Evolutionary conservation across 2,329 filamentous ascomycete genomes (phyloP).

Genomic region (Neofusicoccum laricinum): DNA sequence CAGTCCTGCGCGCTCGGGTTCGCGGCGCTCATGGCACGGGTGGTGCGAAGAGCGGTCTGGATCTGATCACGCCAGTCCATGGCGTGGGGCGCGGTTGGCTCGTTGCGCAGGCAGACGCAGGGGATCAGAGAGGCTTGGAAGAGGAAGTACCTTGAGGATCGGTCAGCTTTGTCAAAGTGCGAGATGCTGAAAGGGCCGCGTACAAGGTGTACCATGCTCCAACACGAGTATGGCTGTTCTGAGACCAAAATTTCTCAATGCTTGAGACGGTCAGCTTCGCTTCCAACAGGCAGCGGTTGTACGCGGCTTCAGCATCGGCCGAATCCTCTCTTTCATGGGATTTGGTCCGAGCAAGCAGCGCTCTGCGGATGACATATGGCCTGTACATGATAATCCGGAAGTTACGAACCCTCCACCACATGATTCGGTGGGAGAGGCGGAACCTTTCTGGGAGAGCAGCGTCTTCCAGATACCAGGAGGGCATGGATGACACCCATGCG

Average conservation of each 20-base stretch:
- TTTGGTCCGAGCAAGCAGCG: slow-evolving; percentile 23
- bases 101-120: slow-evolving; percentile 46
- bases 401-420: slow-evolving; percentile 46
- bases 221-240: slow-evolving; percentile 38
- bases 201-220: slow-evolving; percentile 48
- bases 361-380: slow-evolving; percentile 44
- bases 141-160: slow-evolving; percentile 33
- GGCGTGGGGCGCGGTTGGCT: slow-evolving; percentile 37
- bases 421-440: slow-evolving; percentile 41
- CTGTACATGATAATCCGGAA: slow-evolving; percentile 50
- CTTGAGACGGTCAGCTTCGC: slow-evolving; percentile 41
- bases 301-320: slow-evolving; percentile 24
- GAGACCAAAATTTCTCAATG: slow-evolving; percentile 40
- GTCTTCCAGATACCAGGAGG: slow-evolving; percentile 37
- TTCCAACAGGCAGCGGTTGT: slow-evolving; percentile 41
- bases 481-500: slow-evolving; percentile 38
- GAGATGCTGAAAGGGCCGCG: too few species aligned
- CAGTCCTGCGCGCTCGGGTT: slow-evolving; percentile 45
- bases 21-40: slow-evolving; percentile 36
- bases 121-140: slow-evolving; percentile 52
- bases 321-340: slow-evolving; percentile 19
- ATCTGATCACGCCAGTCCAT: slow-evolving; percentile 44
- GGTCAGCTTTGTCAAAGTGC: too few species aligned
- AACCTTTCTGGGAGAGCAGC: slow-evolving; percentile 35
- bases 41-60: slow-evolving; percentile 34